These are phyloP conservation scores for Hyphodiscus sp. DNA, from an alignment of 2,329 filamentous ascomycete species.

Conservation along the genomic window DNA sequence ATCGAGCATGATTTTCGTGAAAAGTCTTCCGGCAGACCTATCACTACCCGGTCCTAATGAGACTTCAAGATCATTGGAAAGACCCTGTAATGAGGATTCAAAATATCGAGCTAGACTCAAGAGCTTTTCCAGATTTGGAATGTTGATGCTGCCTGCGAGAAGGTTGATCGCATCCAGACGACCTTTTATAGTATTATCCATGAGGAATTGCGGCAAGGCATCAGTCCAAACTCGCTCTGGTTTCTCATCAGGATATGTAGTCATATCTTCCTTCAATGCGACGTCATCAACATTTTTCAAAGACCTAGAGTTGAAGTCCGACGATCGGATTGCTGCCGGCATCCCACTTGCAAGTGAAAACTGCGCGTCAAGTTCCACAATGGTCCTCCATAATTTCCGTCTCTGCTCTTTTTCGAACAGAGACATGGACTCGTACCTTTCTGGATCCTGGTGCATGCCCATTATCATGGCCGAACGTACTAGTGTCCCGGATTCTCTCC, in stretches of 20 bases:
- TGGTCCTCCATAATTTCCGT: constrained; percentile 47
- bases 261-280: constrained; percentile 11
- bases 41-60: neutral
- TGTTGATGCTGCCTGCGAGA: neutral
- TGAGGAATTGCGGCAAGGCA: constrained; percentile 6
- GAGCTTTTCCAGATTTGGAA: neutral
- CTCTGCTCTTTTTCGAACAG: constrained; percentile 44
- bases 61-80: neutral
- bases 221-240: constrained; percentile 9
- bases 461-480: constrained; percentile 49
- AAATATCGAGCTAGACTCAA: neutral
- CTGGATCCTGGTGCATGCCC: constrained; percentile 51
- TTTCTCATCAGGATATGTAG: constrained; percentile 6
- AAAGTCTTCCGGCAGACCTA: neutral
- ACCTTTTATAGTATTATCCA: constrained; percentile 3
- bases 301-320: constrained; percentile 44
- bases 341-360: constrained; percentile 44
- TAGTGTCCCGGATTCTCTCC: constrained; percentile 34
- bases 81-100: neutral
- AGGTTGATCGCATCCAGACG: neutral
- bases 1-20: neutral
- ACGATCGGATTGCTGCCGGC: constrained; percentile 38
- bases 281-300: constrained; percentile 35
- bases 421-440: constrained; percentile 41
- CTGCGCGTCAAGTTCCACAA: constrained; percentile 46